phyloP scores from a whole-genome alignment of 768 basidiomycete genomes.

The Lactarius akahatsu region DNA sequence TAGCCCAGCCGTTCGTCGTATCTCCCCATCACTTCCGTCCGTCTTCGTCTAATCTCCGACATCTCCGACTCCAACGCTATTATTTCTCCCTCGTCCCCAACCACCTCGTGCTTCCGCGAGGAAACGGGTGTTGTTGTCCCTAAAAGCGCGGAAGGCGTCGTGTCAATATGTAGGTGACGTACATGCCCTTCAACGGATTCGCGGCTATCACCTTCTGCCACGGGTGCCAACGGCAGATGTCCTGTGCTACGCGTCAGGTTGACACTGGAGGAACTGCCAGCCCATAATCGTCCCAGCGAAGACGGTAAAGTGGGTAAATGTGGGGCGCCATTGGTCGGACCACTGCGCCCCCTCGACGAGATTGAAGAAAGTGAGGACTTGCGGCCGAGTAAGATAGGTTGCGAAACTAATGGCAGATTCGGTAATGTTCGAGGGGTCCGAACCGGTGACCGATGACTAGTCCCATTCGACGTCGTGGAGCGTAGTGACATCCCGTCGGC shows the following conservation, averaged over 20 bases:
- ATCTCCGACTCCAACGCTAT: conserved; percentile 54
- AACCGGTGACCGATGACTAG: conserved; percentile 25
- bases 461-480: conserved; percentile 27
- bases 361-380: conserved; percentile 30
- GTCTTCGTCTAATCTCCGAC: conserved; percentile 64
- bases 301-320: conserved; percentile 35
- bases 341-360: conserved; percentile 29
- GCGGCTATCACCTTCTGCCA: conserved; percentile 47
- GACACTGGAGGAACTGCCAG: conserved; percentile 44
- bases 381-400: conserved; percentile 23
- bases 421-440: conserved; percentile 16
- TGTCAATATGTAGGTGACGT: conserved; percentile 18
- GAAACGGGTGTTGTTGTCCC: conserved; percentile 4
- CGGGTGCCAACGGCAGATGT: conserved; percentile 51
- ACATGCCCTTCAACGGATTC: conserved; percentile 21
- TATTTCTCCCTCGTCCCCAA: conserved; percentile 39
- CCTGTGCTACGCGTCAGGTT: conserved; percentile 54
- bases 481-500: conserved; percentile 28
- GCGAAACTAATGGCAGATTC: conserved; percentile 22
- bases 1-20: conserved; percentile 80
- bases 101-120: conserved; percentile 30
- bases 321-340: conserved; percentile 33
- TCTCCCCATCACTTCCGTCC: conserved; percentile 67
- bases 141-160: conserved; percentile 3
- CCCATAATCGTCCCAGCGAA: conserved; percentile 35